Evolutionary conservation across 2,329 filamentous ascomycete species (phyloP), one percentile per base, ranked within the genome.

Genomic region (Exophiala sideris): DNA sequence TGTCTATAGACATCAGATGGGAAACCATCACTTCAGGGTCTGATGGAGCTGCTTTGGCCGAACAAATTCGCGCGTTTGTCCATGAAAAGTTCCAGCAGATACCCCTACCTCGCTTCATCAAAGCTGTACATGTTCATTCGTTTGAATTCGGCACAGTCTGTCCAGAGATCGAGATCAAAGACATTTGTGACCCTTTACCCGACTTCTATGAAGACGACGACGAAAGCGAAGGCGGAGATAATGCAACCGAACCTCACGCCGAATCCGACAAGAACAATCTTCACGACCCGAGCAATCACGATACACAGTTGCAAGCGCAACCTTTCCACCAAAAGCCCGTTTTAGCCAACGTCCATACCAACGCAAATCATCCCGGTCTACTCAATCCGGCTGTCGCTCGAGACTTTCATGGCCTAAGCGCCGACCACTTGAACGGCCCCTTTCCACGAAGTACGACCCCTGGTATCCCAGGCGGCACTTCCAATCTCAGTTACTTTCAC

Each of bases 1-100:
- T 99, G 94, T 97, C 94, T 64, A 92, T 99, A 76, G 91, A 97
- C 68, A 87, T 99, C 70, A 91, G 95, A 73, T 99, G 94, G 94
- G 87, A 94, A 67, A 88, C 87, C 59, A 83, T 97, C 68, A 97
- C 92, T 18, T 86, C 85, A 58, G 94, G 94, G 24, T 84, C 90
- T 45, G 92, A 97, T 72, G 92, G 94, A 52, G 81, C 85, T 61
- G 88, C 84, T 50, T 84, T 96, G 57, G 91, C 92, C 45, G 87
- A 91, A 68, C 82, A 81, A 59, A 95, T 99, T 72, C 88, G 92
- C 62, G 85, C 86, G 66, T 99, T 99, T 74, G 88, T 99, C 65
- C 90, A 99, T 73, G 87, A 90, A 68, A 94, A 91, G 67, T 99
- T 99, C 73, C 94, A 99, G 74, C 85, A 90, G 57, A 86, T 97